phyloP scores from a whole-genome alignment of 2,329 filamentous ascomycete genomes.

The Alternaria burnsii region DNA sequence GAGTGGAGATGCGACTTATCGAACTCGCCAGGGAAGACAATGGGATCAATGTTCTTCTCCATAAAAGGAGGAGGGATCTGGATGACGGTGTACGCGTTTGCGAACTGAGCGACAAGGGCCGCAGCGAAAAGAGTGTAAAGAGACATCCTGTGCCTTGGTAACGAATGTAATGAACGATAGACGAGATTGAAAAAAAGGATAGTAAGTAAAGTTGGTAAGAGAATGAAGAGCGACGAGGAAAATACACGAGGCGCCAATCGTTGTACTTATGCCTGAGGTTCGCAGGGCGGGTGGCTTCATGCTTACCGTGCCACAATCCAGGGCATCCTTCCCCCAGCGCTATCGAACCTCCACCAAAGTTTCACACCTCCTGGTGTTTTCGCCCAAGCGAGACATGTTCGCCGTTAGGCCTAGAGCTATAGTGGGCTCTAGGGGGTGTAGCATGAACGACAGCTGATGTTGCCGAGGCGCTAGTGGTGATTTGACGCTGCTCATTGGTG shows the following conservation, averaged over 20 bases:
- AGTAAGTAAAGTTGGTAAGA: background rate
- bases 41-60: slow-evolving; percentile 58
- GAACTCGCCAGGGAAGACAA: slow-evolving; percentile 54
- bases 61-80: slow-evolving; percentile 51
- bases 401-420: slow-evolving; percentile 11
- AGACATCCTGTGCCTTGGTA: slow-evolving; percentile 44
- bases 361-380: slow-evolving; percentile 12
- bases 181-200: slow-evolving; percentile 8
- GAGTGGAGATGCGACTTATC: slow-evolving; percentile 55
- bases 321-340: slow-evolving; percentile 1
- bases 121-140: slow-evolving; percentile 34
- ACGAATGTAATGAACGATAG: slow-evolving; percentile 23
- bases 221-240: slow-evolving; percentile 14
- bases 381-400: slow-evolving; percentile 13
- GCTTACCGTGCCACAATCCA: slow-evolving; percentile 4
- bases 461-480: slow-evolving; percentile 8
- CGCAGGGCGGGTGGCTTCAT: background rate
- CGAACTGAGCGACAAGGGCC: slow-evolving; percentile 37
- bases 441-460: slow-evolving; percentile 17
- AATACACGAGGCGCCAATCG: background rate
- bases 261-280: slow-evolving; percentile 12
- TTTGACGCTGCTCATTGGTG: slow-evolving; percentile 7
- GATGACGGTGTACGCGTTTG: slow-evolving; percentile 47
- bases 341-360: slow-evolving; percentile 7
- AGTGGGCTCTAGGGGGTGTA: slow-evolving; percentile 5